Conservation (phyloP, 2,329 filamentous ascomycete genomes). For the Penicillium fuscoglaucum region DNA sequence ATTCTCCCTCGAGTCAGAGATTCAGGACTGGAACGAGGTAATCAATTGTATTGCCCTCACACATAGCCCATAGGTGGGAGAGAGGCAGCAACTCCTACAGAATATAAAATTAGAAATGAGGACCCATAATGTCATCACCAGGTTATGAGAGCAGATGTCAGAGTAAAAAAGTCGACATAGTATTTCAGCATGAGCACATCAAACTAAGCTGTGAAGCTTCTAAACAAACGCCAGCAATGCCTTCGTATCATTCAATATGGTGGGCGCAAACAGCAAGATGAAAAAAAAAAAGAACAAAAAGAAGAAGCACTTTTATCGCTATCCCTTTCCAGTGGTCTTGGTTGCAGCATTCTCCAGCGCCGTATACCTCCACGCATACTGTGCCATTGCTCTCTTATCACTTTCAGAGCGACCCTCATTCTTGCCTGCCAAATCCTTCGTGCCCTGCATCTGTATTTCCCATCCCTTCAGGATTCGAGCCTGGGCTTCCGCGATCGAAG, state of each 20-base stretch:
- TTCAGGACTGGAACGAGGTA: neutral
- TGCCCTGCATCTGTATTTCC: constrained; percentile 37
- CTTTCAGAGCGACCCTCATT: constrained; percentile 32
- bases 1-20: constrained; percentile 9
- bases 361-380: constrained; percentile 39
- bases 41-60: neutral
- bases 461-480: constrained; percentile 37
- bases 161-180: neutral
- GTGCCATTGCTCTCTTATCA: constrained; percentile 35
- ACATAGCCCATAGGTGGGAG: neutral
- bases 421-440: constrained; percentile 37
- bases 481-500: constrained; percentile 37
- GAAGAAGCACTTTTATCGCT: constrained; percentile 11
- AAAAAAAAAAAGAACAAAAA: neutral
- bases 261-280: neutral
- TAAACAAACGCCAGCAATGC: constrained; percentile 33
- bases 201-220: constrained; percentile 11
- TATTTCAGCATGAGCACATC: neutral
- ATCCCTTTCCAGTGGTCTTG: constrained; percentile 20
- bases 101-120: neutral
- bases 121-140: no score
- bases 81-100: neutral
- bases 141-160: neutral
- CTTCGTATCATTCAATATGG: constrained; percentile 7
- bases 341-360: constrained; percentile 35